A percentile compares a stretch with the other conserved stretches of the same genome.
These are phyloP conservation scores for Ophiostoma perfectum DNA, from an alignment of 2,329 filamentous ascomycete genomes.

Conservation along the genomic window DNA sequence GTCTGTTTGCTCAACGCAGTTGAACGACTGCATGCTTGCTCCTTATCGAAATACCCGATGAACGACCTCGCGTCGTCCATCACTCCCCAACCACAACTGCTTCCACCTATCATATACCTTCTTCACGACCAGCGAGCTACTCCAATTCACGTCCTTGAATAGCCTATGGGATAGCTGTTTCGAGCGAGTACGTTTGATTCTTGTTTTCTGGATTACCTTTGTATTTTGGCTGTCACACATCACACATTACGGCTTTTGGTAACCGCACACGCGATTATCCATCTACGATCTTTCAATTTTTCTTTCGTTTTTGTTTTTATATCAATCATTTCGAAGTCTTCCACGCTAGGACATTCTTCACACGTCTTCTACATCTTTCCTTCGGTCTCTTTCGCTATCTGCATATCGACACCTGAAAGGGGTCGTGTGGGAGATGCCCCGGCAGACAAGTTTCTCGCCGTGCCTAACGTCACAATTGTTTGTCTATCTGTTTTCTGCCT, in stretches of 20 bases:
- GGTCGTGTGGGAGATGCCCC: background rate
- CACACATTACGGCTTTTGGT: background rate
- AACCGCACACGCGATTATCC: background rate
- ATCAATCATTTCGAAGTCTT: background rate
- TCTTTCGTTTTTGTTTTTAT: background rate
- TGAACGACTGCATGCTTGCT: background rate
- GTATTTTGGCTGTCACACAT: background rate
- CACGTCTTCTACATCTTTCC: background rate
- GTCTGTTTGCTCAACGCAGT: background rate
- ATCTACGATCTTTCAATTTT: constrained; percentile 3
- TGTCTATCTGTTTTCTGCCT: background rate
- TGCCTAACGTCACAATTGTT: background rate
- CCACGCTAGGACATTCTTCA: background rate
- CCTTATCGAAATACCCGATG: background rate
- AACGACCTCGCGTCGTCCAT: background rate
- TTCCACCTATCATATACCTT: background rate
- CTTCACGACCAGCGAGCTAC: constrained; percentile 1
- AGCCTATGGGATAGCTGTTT: background rate
- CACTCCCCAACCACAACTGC: background rate
- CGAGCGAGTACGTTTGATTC: background rate
- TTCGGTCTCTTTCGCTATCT: background rate
- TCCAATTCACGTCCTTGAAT: background rate
- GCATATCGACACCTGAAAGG: constrained; percentile 4
- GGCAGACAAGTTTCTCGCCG: background rate
- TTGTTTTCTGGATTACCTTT: too few relatives aligned